Percentiles rank a stretch among this genome's conserved stretches.
These are phyloP conservation scores for Saturnispora sanitii DNA, from an alignment of 805 yeast genomes.

Conservation along the genomic window DNA sequence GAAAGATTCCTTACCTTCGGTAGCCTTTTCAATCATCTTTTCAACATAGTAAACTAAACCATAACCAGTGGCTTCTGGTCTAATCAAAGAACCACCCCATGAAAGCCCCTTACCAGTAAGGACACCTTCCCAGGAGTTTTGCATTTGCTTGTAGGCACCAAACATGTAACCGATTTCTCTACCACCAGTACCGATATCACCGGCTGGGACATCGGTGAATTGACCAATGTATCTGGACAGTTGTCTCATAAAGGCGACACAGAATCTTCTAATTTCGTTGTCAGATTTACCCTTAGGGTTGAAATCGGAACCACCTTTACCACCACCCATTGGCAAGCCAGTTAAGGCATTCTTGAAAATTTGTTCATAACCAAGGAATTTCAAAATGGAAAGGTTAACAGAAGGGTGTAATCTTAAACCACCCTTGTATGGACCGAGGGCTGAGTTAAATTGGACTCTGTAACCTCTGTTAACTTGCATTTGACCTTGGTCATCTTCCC, in stretches of 20 bases:
- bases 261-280: constrained; percentile 92
- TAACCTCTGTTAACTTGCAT: constrained; percentile 92
- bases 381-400: constrained; percentile 88
- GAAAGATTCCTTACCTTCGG: constrained; percentile 82
- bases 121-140: constrained; percentile 93
- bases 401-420: constrained; percentile 97
- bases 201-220: constrained; percentile 98
- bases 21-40: constrained; percentile 92
- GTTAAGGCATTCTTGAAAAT: constrained; percentile 97
- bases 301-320: constrained; percentile 98
- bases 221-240: constrained; percentile 93
- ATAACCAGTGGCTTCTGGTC: constrained; percentile 99
- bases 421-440: constrained; percentile 98
- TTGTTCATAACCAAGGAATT: constrained; percentile 96
- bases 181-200: constrained; percentile 98
- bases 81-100: constrained; percentile 98
- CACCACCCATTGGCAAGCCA: constrained; percentile 98
- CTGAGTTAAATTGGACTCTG: constrained; percentile 98
- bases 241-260: constrained; percentile 92
- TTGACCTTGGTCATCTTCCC: constrained; percentile 94
- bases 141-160: constrained; percentile 91
- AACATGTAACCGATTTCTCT: constrained; percentile 90
- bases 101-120: constrained; percentile 94
- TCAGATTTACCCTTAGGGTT: constrained; percentile 94
- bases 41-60: constrained; percentile 95